These are phyloP conservation scores for Cryptococcus wingfieldii DNA, from an alignment of 1,284 basidiomycete species.

Conservation along the genomic window DNA sequence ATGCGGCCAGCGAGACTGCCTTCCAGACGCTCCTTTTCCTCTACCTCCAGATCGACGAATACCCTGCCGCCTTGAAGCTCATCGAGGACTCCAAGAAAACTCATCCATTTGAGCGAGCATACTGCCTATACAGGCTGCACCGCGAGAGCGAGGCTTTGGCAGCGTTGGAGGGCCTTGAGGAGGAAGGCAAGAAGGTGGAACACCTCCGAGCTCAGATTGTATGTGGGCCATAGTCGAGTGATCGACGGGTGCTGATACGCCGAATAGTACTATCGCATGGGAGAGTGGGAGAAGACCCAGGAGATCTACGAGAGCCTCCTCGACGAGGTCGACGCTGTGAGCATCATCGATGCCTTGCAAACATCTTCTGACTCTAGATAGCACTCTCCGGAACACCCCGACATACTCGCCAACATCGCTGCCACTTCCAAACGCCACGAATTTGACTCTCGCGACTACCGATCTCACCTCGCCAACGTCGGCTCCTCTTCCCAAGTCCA, in stretches of 20 bases:
- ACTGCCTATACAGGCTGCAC: conserved; percentile 74
- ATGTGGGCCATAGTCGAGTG: conserved; percentile 34
- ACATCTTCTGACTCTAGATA: conserved; percentile 35
- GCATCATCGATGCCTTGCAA: conserved; percentile 4
- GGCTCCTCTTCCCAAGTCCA: conserved; percentile 7
- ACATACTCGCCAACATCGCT: conserved; percentile 74
- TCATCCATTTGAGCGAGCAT: conserved; percentile 66
- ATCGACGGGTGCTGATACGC: neutral
- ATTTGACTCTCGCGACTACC: conserved; percentile 68
- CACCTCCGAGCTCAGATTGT: conserved; percentile 83
- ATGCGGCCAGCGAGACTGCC: conserved; percentile 65
- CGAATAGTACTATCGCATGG: conserved; percentile 60
- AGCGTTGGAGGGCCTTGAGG: conserved; percentile 53
- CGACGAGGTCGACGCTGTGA: conserved; percentile 65
- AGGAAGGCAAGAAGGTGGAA: conserved; percentile 60
- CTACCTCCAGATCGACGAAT: conserved; percentile 74
- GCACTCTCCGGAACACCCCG: conserved; percentile 79
- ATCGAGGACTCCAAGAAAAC: conserved; percentile 39
- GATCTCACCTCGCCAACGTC: conserved; percentile 47
- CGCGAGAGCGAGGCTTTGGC: conserved; percentile 62
- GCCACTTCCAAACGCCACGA: conserved; percentile 73
- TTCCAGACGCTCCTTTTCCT: conserved; percentile 75
- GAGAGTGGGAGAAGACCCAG: conserved; percentile 65
- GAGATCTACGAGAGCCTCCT: conserved; percentile 73
- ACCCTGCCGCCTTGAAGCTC: conserved; percentile 43